A percentile compares a stretch with the other conserved stretches of the same genome.
Conservation (phyloP, 768 basidiomycete species). For the Hysterangium stoloniferum region DNA sequence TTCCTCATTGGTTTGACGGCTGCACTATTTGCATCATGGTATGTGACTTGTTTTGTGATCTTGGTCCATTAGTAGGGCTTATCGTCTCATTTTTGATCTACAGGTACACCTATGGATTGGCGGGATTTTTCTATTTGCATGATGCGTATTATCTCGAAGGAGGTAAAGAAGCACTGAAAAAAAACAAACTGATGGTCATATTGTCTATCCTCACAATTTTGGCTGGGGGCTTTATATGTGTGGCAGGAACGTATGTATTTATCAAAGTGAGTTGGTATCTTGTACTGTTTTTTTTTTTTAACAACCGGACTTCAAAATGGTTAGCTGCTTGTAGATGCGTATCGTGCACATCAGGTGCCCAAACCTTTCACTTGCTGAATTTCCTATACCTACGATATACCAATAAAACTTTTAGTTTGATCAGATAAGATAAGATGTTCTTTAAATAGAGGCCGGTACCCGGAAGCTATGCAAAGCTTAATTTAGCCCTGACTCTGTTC, state of each 20-base stretch:
- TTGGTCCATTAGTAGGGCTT: not conserved
- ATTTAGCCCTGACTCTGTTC: too few relatives aligned
- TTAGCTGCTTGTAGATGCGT: too few relatives aligned
- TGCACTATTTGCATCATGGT: slow-evolving; percentile 51
- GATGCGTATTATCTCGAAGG: slow-evolving; percentile 39
- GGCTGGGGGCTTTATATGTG: slow-evolving; percentile 44
- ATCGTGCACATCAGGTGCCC: too few relatives aligned
- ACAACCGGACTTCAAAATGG: too few relatives aligned
- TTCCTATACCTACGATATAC: too few relatives aligned
- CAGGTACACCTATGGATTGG: slow-evolving; percentile 16
- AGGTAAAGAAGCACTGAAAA: slow-evolving; percentile 25
- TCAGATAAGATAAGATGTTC: too few relatives aligned
- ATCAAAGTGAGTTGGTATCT: slow-evolving; percentile 31
- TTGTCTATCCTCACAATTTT: slow-evolving; percentile 38
- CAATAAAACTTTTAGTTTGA: too few relatives aligned
- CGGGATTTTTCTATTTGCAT: slow-evolving; percentile 42
- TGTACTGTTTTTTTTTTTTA: too few relatives aligned
- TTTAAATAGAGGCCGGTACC: too few relatives aligned
- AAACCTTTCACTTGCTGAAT: too few relatives aligned
- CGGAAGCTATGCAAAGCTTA: too few relatives aligned
- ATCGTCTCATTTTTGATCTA: not conserved
- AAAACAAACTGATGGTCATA: slow-evolving; percentile 26
- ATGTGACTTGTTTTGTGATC: slow-evolving; percentile 39
- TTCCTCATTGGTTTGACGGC: slow-evolving; percentile 46
- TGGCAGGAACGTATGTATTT: slow-evolving; percentile 45